Percentiles rank a stretch among this genome's conserved stretches.
These are phyloP conservation scores for Termitomyces titanicus DNA, from an alignment of 768 basidiomycete genomes.

Conservation along the genomic window DNA sequence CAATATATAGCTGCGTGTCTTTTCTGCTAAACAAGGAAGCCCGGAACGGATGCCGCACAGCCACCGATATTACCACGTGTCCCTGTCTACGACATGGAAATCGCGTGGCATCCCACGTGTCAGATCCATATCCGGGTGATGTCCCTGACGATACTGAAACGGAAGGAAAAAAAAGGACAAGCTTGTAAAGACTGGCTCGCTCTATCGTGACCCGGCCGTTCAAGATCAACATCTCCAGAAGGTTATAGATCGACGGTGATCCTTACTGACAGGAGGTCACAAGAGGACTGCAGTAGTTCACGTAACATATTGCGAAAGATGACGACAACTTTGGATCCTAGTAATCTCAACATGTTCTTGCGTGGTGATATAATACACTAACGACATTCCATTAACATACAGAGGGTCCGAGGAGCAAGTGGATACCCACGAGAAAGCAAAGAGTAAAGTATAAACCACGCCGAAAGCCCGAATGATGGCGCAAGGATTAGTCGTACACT, in stretches of 20 bases:
- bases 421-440: constrained; percentile 1
- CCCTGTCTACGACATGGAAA: constrained; percentile 8
- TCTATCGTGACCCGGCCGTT: constrained; percentile 2
- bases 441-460: not conserved
- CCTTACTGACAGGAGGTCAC: constrained; percentile 10
- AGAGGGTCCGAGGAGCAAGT: not conserved
- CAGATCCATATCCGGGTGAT: constrained; percentile 12
- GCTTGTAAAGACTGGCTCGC: constrained; percentile 1
- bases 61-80: constrained; percentile 31
- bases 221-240: not conserved
- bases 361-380: not conserved
- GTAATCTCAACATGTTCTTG: not conserved
- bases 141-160: constrained; percentile 11
- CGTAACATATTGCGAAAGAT: constrained; percentile 1
- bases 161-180: not conserved
- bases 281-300: not conserved
- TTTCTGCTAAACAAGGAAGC: constrained; percentile 22
- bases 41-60: constrained; percentile 34
- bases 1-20: constrained; percentile 6
- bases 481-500: constrained; percentile 20
- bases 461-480: not conserved
- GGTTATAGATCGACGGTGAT: constrained; percentile 7
- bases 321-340: not conserved
- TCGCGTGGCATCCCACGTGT: constrained; percentile 36
- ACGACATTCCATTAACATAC: not conserved